A percentile compares a stretch with the other conserved stretches of the same genome.
These are phyloP conservation scores for Dysphania ambrosioides DNA, from an alignment of 148 eudicot species.

Conservation along the genomic window DNA sequence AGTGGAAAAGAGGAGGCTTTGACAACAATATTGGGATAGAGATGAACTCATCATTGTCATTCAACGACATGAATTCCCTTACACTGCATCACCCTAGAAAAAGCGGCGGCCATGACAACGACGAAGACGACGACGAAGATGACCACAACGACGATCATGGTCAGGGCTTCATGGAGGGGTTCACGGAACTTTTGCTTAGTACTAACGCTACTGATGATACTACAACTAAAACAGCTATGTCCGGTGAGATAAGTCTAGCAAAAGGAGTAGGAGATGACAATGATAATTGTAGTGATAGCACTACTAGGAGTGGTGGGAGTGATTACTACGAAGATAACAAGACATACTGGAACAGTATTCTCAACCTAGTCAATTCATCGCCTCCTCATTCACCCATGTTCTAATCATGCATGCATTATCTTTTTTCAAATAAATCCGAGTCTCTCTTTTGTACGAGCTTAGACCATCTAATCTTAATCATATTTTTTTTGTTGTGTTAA, in stretches of 20 bases:
- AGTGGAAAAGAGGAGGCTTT: conserved; percentile 15
- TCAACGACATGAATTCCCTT: not conserved
- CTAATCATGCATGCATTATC: conserved; percentile 24
- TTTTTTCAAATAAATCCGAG: conserved; percentile 6
- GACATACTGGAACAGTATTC: conserved; percentile 87
- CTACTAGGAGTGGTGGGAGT: conserved; percentile 20
- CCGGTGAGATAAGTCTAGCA: conserved; percentile 20
- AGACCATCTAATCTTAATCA: not conserved
- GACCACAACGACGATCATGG: not conserved
- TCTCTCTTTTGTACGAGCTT: conserved; percentile 1
- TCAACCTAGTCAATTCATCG: conserved; percentile 73
- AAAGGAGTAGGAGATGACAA: conserved; percentile 21
- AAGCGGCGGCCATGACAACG: not conserved
- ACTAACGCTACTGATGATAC: conserved; percentile 14
- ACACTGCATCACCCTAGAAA: not conserved
- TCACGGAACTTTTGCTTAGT: conserved; percentile 67
- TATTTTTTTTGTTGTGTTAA: not conserved
- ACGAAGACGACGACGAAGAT: not conserved
- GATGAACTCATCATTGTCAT: conserved; percentile 30
- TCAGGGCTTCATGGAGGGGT: conserved; percentile 49
- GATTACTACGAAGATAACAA: conserved; percentile 59
- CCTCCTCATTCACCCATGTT: conserved; percentile 65
- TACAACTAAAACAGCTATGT: conserved; percentile 1
- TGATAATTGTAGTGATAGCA: conserved; percentile 13
- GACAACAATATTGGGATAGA: conserved; percentile 13